Conservation (phyloP, 768 basidiomycete genomes). For the Agaricus subrufescens region DNA sequence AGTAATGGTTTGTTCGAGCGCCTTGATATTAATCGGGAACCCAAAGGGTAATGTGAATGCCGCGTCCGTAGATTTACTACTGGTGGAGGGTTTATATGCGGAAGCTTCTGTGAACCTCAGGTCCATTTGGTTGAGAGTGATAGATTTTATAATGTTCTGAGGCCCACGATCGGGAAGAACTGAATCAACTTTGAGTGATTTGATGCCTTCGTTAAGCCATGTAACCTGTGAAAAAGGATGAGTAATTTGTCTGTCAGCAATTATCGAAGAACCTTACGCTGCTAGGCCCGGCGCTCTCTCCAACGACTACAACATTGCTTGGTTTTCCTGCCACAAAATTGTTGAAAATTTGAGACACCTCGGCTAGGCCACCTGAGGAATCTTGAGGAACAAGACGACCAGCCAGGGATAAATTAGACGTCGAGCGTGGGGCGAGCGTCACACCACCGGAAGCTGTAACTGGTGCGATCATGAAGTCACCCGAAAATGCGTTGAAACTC, state of each 20-base stretch:
- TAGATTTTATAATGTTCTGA: slow-evolving; percentile 59
- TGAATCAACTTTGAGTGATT: slow-evolving; percentile 52
- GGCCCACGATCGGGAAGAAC: slow-evolving; percentile 60
- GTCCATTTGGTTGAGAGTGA: slow-evolving; percentile 53
- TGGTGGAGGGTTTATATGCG: slow-evolving; percentile 53
- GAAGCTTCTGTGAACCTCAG: slow-evolving; percentile 54
- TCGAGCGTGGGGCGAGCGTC: slow-evolving; percentile 49
- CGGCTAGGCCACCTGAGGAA: slow-evolving; percentile 44
- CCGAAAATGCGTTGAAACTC: slow-evolving; percentile 55
- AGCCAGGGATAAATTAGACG: slow-evolving; percentile 45
- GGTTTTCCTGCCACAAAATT: slow-evolving; percentile 66
- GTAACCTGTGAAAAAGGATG: slow-evolving; percentile 39
- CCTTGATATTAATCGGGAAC: slow-evolving; percentile 64
- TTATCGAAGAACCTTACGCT: slow-evolving; percentile 33
- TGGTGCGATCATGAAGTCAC: slow-evolving; percentile 52
- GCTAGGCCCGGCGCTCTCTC: slow-evolving; percentile 51
- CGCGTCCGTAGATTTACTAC: slow-evolving; percentile 56
- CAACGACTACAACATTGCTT: slow-evolving; percentile 54
- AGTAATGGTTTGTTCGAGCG: slow-evolving; percentile 55
- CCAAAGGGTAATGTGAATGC: slow-evolving; percentile 64
- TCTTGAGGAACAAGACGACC: slow-evolving; percentile 66
- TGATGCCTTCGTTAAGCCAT: slow-evolving; percentile 72
- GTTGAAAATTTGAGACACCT: slow-evolving; percentile 65
- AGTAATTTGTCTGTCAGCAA: background rate
- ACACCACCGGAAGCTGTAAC: slow-evolving; percentile 46